phyloP scores from a whole-genome alignment of 2,329 filamentous ascomycete species.

The Monilinia vaccinii-corymbosi region DNA sequence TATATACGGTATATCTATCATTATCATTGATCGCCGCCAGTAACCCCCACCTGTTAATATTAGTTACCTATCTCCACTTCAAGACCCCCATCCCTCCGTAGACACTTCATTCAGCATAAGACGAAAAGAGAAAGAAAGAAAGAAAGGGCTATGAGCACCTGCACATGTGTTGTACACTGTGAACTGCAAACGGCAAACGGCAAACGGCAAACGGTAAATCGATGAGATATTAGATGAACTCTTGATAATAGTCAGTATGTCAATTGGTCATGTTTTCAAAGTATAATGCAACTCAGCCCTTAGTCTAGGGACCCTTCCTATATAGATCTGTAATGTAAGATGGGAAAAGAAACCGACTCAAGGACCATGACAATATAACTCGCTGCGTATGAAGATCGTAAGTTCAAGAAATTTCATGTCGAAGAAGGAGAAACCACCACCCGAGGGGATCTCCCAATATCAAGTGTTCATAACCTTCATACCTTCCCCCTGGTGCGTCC shows the following conservation, averaged over 20 bases:
- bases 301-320: constrained; percentile 22
- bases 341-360: constrained; percentile 22
- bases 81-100: background rate
- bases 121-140: background rate
- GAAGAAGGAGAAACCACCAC: constrained; percentile 15
- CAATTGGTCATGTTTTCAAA: constrained; percentile 19
- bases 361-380: constrained; percentile 14
- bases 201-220: background rate
- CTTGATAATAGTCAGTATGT: constrained; percentile 19
- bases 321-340: constrained; percentile 26
- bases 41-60: too few relatives aligned
- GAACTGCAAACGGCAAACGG: background rate
- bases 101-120: constrained; percentile 2
- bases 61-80: background rate
- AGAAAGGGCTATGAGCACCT: background rate
- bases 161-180: background rate
- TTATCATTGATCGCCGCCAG: too few relatives aligned
- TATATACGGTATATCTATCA: too few relatives aligned
- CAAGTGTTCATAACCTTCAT: constrained; percentile 10
- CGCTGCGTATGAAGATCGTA: constrained; percentile 28
- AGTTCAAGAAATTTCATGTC: constrained; percentile 18
- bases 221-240: background rate
- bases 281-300: constrained; percentile 24
- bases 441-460: constrained; percentile 10
- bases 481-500: background rate